A percentile compares a stretch with the other conserved stretches of the same genome.
Conservation (phyloP, 805 yeast species). For the Candida caryicola region DNA sequence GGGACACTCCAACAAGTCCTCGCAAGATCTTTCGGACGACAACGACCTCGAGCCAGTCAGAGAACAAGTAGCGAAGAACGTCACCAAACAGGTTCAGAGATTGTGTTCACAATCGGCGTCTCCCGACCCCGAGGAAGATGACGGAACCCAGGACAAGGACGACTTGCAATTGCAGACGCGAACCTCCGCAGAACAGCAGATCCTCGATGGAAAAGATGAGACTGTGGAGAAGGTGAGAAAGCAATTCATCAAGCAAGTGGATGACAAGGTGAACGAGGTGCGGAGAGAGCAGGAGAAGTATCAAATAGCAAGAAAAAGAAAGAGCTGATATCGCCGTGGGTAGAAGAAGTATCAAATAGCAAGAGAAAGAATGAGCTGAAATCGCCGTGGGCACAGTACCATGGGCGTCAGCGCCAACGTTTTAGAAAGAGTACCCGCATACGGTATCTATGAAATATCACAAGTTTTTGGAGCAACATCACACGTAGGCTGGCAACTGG, state of each 20-base stretch:
- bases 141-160: neutral
- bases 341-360: constrained; percentile 4
- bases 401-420: too few relatives aligned
- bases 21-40: constrained; percentile 14
- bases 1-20: constrained; percentile 8
- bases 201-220: constrained; percentile 6
- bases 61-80: constrained; percentile 29
- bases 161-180: neutral
- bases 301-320: constrained; percentile 2
- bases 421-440: too few relatives aligned
- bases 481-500: too few relatives aligned
- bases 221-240: constrained; percentile 20
- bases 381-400: too few relatives aligned
- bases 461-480: too few relatives aligned
- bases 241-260: constrained; percentile 26
- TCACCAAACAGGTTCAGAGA: constrained; percentile 25
- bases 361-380: constrained; percentile 3
- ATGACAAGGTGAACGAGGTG: constrained; percentile 22
- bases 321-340: constrained; percentile 3
- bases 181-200: neutral
- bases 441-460: too few relatives aligned
- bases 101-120: constrained; percentile 8
- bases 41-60: constrained; percentile 22
- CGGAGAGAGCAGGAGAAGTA: constrained; percentile 6
- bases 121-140: constrained; percentile 3